phyloP scores from a whole-genome alignment of 495 filamentous ascomycete species.

The Cryomyces antarcticus region DNA sequence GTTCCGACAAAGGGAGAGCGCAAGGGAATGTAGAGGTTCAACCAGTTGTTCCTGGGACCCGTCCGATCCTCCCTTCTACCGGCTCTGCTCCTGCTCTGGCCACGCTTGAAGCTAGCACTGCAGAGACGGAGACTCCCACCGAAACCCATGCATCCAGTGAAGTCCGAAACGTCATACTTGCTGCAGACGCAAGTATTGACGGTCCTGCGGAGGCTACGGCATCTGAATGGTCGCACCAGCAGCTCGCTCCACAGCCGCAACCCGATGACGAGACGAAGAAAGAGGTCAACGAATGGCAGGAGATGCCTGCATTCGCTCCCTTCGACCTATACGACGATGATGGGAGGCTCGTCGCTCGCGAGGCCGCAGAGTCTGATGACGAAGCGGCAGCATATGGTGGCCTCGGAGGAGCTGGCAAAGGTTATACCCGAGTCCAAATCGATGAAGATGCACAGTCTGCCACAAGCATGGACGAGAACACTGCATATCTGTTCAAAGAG shows the following conservation, averaged over 20 bases:
- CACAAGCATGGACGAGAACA: constrained; percentile 95
- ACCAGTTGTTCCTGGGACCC: no score
- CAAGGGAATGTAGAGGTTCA: no score
- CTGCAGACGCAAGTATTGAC: neutral
- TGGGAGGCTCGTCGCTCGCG: constrained; percentile 63
- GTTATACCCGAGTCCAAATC: constrained; percentile 79
- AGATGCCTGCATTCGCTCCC: constrained; percentile 80
- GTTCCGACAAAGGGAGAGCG: no score
- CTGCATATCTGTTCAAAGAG: constrained; percentile 79
- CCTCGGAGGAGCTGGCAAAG: constrained; percentile 74
- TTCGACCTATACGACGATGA: constrained; percentile 94
- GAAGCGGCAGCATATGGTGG: constrained; percentile 51
- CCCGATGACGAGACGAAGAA: constrained; percentile 27
- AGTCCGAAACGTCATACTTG: no score
- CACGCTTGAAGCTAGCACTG: no score
- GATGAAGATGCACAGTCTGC: constrained; percentile 88
- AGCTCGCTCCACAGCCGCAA: constrained; percentile 34
- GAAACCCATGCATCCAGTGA: no score
- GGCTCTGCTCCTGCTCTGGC: no score
- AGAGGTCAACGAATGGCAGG: constrained; percentile 59
- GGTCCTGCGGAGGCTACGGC: constrained; percentile 14
- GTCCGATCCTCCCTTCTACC: no score
- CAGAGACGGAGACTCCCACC: no score
- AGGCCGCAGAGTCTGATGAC: constrained; percentile 48
- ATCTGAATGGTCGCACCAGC: constrained; percentile 88